Base-by-base conservation (phyloP, 2,329 filamentous ascomycete species). In the Ceratocystis colombiana region DNA sequence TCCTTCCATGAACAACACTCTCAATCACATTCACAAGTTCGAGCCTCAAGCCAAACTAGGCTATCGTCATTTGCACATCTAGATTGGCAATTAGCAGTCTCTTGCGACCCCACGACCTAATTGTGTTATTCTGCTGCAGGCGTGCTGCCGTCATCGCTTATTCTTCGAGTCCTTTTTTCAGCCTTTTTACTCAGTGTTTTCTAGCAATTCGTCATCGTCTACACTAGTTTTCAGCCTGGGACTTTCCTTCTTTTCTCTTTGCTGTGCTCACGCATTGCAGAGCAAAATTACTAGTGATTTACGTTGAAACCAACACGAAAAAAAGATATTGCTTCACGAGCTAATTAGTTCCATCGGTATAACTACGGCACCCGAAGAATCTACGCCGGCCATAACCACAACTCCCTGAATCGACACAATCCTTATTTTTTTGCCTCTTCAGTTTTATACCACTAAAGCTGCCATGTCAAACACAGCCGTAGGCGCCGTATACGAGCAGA, bases 401-500 rank as follows among this genome's bases (percentile, higher is more conserved):
- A 53, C 48, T 53, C 22, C 12, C 22, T 25, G 3, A 28, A 28
- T 28, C 20, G 8, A 28, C 48, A 28, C 20, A 25, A 28, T 15
- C 48, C 20, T 15, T 53, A 10, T 50, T 50, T 10, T 50, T 25
- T 20, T 20, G 20, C 22, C n/a, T 50, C 7, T 22, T 28, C 48
- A 15, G 48, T 53, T 28, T 53, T 28, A 53, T 22, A 53, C 12
- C 20, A 53, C n/a, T 25, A 28, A 25, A 28, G 8, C 37, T 74
- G 79, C 70, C 67, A 85, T 85, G 83, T 85, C 83, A 68, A 85
- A 85, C 75, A 72, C 75, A 61, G 76, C 77, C 17, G 83, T 85
- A 79, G 94, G 94, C 73, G 78, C 79, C 71, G 87, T 97, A 73
- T 99, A 96, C 77, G 81, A 86, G 76, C 79, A 82, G 72, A 86